Base-by-base conservation (phyloP, 805 yeast species). In the Candida patagonica region DNA sequence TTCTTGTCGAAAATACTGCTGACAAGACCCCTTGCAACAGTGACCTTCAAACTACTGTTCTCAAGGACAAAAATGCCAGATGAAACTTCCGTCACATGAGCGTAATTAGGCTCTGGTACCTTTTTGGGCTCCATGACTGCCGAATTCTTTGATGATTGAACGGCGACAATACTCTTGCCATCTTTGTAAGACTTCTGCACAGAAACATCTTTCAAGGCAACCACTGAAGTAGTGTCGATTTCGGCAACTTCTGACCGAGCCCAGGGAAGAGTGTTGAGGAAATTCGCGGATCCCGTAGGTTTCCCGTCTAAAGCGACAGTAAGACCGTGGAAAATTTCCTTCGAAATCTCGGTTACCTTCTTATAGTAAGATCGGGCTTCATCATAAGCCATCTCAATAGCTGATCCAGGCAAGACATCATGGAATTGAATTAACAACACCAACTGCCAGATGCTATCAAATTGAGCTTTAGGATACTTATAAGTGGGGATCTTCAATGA, bases 371-470 rank as follows among this genome's bases (percentile, higher is more conserved):
- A 49, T 56, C 78, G 74, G 8, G 87, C 96, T 52, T 82, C 92
- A 52, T 86, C 86, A 57, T 92, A 89, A 8, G 89, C 96, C 76
- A 85, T 74, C 47, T 86, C 96, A 52, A 89, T 89, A 60, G 95
- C 85, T 3, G 94, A 80, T 2, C 98, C 98, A 2, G 98, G 98
- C 38, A 92, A 68, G 13, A 89, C 96, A 63, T 89, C 98, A 59
- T 89, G 98, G 65, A 89, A 89, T 59, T 89, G 97, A 56, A 95
- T 87, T 35, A 92, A 66, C 46, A 87, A 74, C 17, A 88, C 74
- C 57, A 82, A 78, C 56, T 85, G 88, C 97, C 97, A 89, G 47
- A 89, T 59, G 2, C 62, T 67, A 47, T 78, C 76, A 30, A 89
- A 68, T 44, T 78, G 71, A 25, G 70, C 63, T 30, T 70, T 66